Conservation (phyloP, 1,139 yeast genomes). For the Yamadazyma siamensis region DNA sequence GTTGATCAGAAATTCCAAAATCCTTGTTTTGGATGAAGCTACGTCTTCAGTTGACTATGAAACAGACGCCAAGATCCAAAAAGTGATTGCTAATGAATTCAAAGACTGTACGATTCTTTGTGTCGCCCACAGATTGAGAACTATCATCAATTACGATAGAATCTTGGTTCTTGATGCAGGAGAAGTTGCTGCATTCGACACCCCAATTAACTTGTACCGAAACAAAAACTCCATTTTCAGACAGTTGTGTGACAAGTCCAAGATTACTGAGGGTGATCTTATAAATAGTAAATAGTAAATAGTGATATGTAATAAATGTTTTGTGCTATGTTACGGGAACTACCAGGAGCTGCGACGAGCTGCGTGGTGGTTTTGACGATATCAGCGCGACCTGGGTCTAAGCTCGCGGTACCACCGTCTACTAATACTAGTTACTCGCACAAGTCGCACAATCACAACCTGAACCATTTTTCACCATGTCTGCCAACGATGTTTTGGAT, state of each 20-base stretch:
- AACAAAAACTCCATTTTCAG: conserved; percentile 33
- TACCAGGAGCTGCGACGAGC: too few species aligned
- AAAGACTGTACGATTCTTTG: conserved; percentile 14
- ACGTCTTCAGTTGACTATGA: conserved; percentile 80
- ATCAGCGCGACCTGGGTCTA: too few species aligned
- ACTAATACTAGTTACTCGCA: too few species aligned
- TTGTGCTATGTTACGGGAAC: too few species aligned
- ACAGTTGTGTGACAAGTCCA: conserved; percentile 39
- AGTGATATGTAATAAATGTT: too few species aligned
- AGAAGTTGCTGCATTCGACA: conserved; percentile 43
- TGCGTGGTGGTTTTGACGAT: too few species aligned
- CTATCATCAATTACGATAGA: conserved; percentile 28
- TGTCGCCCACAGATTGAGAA: conserved; percentile 16
- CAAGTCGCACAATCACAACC: too few species aligned
- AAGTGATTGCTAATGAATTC: conserved; percentile 11
- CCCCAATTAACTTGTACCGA: conserved; percentile 40
- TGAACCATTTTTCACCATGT: conserved; percentile 30
- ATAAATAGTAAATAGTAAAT: too few species aligned
- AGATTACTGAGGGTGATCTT: conserved; percentile 13
- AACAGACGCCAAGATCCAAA: conserved; percentile 68
- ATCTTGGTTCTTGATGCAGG: conserved; percentile 54
- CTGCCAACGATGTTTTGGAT: conserved; percentile 68
- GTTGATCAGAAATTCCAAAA: conserved; percentile 62
- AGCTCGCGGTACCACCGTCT: too few species aligned
- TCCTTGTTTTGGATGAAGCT: conserved; percentile 76